A percentile compares a stretch with the other conserved stretches of the same genome.
Evolutionary conservation across 176 grass and related monocot genomes (phyloP).

Genomic region (Zoysia japonica): DNA sequence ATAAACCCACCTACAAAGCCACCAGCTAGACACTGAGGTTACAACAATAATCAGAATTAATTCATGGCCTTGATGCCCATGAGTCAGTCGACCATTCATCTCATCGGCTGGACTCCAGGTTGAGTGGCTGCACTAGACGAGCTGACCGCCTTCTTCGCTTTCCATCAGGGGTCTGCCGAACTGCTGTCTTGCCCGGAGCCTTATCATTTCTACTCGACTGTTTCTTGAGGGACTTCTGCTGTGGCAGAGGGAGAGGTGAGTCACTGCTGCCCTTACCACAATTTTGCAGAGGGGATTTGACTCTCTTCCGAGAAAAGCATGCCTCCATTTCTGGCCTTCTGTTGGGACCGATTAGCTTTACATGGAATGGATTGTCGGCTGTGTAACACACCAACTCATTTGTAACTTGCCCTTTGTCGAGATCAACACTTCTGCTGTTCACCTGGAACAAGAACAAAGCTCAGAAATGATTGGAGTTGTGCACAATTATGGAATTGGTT

Average conservation of each 20-base stretch:
- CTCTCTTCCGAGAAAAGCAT: conserved; percentile 61
- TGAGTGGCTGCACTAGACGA: conserved; percentile 35
- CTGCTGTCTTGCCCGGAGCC: conserved; percentile 45
- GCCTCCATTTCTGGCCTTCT: conserved; percentile 39
- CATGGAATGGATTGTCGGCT: conserved; percentile 65
- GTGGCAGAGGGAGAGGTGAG: conserved; percentile 26
- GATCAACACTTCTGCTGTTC: conserved; percentile 75
- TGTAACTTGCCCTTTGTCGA: conserved; percentile 53
- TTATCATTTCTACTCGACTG: conserved; percentile 52
- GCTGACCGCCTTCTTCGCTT: conserved; percentile 68
- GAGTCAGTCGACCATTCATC: conserved; percentile 28
- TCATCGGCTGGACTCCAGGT: conserved; percentile 46
- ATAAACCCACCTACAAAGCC: neutral
- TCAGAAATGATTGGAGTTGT: neutral
- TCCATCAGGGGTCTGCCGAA: conserved; percentile 76
- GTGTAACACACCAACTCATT: conserved; percentile 81
- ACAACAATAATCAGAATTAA: conserved; percentile 1
- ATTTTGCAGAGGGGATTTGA: conserved; percentile 62
- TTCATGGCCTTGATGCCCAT: conserved; percentile 5
- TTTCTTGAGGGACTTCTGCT: conserved; percentile 43
- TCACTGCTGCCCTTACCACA: neutral
- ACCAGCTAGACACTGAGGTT: conserved; percentile 1
- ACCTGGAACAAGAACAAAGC: conserved; percentile 52
- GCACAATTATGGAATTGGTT: neutral
- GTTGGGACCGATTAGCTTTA: conserved; percentile 52